Base-by-base conservation (phyloP, 805 yeast genomes). In the Metschnikowia lochheadii region DNA sequence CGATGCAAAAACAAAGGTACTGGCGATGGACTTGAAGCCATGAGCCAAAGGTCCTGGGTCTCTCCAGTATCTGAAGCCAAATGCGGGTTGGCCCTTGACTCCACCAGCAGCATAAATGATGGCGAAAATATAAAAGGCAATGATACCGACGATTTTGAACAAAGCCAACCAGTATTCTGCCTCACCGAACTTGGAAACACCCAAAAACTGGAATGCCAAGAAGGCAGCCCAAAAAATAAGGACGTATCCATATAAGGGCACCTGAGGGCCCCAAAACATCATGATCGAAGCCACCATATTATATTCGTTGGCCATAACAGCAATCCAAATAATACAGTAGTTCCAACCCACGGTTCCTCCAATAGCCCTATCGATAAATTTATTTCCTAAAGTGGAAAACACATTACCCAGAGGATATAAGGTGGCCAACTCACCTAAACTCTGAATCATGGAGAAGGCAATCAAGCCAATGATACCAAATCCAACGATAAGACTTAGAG, bases 1-100 rank as follows among this genome's bases (percentile, higher is more conserved):
- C 23, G 83, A 79, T 33, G 84, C 82, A 62, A 76, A 81, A 3
- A 80, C 82, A 58, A 81, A 82, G 3, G 80, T 78, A 49, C 73
- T 74, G 0, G 81, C 86, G 40, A 83, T 74, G 46, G 82, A 78
- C 55, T 76, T 78, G 63, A 80, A 79, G 0, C 83, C 83, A 40
- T 64, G 53, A 3, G 67, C 67, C 50, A 79, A 68, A 3, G 75
- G 65, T 34, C 77, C 77, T 2, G 76, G 76, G 41, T 70, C 63
- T 52, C 68, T 67, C 77, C 77, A 72, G 57, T 72, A 72, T 31
- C 67, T 69, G 52, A 72, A 72, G 0, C 77, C 77, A 56, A 72
- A 72, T 3, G 73, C 73, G 15, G 60, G 60, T 8, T 49, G 58
- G 20, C 72, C 72, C 44, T 65, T 66, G 20, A 72, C 62, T n/a